These are phyloP conservation scores for Auricularia cornea DNA, from an alignment of 768 basidiomycete genomes.

Conservation along the genomic window DNA sequence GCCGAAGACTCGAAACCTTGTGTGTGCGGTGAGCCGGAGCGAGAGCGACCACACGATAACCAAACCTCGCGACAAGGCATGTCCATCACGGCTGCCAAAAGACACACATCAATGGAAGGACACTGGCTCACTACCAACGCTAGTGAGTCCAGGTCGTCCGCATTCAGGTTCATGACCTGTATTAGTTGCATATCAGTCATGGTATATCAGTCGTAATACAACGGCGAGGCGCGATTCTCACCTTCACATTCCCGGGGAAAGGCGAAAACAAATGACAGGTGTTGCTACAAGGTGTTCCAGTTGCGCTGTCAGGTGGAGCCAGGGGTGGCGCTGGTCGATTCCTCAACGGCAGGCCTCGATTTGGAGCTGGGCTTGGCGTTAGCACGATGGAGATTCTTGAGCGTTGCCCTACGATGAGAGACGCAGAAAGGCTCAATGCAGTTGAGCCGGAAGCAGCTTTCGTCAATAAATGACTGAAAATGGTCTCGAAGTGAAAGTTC, in stretches of 20 bases:
- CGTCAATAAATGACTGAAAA: neutral
- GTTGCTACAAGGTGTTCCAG: neutral
- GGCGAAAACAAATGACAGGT: neutral
- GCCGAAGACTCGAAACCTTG: neutral
- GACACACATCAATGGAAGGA: neutral
- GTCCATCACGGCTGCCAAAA: neutral
- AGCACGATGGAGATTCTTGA: neutral
- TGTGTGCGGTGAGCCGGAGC: neutral
- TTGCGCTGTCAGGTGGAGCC: too few relatives aligned
- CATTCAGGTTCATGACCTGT: too few relatives aligned
- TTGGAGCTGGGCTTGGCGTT: neutral
- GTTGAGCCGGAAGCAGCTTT: neutral
- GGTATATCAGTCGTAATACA: neutral
- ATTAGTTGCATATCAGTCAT: neutral
- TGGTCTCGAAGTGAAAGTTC: neutral
- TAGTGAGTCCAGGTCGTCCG: neutral
- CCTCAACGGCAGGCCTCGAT: neutral
- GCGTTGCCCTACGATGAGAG: neutral
- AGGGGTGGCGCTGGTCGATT: too few relatives aligned
- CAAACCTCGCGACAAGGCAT: neutral
- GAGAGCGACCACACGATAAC: neutral
- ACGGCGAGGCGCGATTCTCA: neutral
- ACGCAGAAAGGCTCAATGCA: neutral
- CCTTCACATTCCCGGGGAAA: neutral
- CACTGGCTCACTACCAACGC: neutral